Percentiles rank a stretch among this genome's conserved stretches.
phyloP scores from a whole-genome alignment of 164 flowering plant species.

The Magnolia changhungtana region DNA sequence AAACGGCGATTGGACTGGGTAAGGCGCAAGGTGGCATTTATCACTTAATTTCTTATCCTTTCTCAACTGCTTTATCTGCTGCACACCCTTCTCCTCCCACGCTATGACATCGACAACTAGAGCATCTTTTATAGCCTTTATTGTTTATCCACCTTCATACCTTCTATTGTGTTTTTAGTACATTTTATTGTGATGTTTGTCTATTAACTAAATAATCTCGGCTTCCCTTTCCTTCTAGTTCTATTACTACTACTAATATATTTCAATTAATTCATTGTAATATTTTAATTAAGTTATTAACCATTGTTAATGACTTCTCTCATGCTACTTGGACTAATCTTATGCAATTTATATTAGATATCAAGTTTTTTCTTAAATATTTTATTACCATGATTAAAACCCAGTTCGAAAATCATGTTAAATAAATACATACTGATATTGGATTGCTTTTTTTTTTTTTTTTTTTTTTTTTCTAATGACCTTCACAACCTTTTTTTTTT shows the following conservation, averaged over 20 bases:
- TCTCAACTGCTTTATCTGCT: too few relatives aligned
- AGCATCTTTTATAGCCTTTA: not conserved
- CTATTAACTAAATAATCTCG: not conserved
- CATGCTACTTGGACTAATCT: slow-evolving; percentile 1
- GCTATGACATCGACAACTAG: not conserved
- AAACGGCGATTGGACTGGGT: not conserved
- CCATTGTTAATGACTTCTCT: slow-evolving; percentile 5
- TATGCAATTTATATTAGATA: slow-evolving; percentile 6
- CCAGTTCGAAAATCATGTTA: not conserved
- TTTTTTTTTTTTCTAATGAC: too few relatives aligned
- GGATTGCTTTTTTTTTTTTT: too few relatives aligned
- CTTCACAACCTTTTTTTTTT: too few relatives aligned
- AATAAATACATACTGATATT: not conserved
- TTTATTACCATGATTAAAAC: not conserved
- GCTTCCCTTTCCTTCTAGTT: slow-evolving; percentile 2
- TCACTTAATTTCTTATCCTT: not conserved
- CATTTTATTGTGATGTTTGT: slow-evolving; percentile 1
- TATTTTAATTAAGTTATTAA: slow-evolving; percentile 6
- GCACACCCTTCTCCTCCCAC: not conserved
- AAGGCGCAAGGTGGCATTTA: not conserved
- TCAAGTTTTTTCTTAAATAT: not conserved
- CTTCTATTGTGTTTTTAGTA: too few relatives aligned
- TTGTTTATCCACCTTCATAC: not conserved
- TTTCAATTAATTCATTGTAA: slow-evolving; percentile 9
- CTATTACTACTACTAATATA: not conserved